Base-by-base conservation (phyloP, 2,329 filamentous ascomycete genomes). In the Verticillium albo-atrum region DNA sequence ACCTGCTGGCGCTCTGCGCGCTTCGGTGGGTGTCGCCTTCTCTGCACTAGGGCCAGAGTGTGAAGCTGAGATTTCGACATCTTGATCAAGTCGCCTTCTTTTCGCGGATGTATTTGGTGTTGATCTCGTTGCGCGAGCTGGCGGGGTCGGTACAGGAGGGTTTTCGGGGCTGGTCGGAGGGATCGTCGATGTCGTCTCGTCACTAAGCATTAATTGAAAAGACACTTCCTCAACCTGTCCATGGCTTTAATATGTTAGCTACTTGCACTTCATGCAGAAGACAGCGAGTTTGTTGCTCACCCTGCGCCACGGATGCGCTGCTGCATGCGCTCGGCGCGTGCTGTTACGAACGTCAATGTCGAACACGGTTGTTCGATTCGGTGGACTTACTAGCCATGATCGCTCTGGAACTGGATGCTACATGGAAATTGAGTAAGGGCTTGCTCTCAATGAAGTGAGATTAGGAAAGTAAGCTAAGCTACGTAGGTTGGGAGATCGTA, bases 221-320 rank as follows among this genome's bases (percentile, higher is more conserved):
- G 84, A 84, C 12, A 85, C 78, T 63, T 88, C 83, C 63, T 79
- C 82, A 15, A 88, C 76, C 67, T 87, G 80, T 60, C 83, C 79
- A 65, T 80, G 79, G 65, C 81, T 84, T 54, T 51, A 4, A 7
- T 5, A 51, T 27, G 55, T 69, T 53, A 64, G 64, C 56, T 12
- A 30, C 30, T 6, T 10, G 20, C 9, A 20, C 54, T 60, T 52
- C 61, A 55, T n/a, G n/a, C n/a, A 27, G 50, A 42, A 15, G 26
- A 30, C 10, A 15, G 10, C 6, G 17, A 47, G n/a, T n/a, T 20
- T 10, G 2, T 28, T 14, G 71, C 82, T 64, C 77, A 87, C 85
- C 84, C 83, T 50, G 85, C 85, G 62, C 86, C 86, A 62, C 86
- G 84, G 69, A 89, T 82, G 68, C 86, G 85, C 74, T 86, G 80